phyloP scores from a whole-genome alignment of 2,329 filamentous ascomycete genomes.

The Atkinsonella hypoxylon region DNA sequence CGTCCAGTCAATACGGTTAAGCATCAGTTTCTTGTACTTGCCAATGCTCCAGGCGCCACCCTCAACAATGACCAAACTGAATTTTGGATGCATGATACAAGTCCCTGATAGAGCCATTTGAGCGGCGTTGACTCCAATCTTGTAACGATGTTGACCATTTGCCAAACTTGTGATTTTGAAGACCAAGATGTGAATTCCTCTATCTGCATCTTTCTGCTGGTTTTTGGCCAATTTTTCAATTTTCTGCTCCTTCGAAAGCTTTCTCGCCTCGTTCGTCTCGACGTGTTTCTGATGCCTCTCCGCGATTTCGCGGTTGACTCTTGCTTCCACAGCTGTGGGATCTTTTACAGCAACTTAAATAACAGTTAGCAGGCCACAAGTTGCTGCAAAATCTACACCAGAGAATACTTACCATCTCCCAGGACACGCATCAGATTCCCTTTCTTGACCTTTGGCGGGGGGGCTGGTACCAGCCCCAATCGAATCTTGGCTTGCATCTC shows the following conservation, averaged over 20 bases:
- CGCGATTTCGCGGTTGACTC: conserved; percentile 85
- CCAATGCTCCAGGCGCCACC: conserved; percentile 74
- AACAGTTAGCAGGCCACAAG: neutral
- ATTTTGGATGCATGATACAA: conserved; percentile 82
- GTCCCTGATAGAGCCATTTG: conserved; percentile 77
- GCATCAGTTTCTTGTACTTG: conserved; percentile 85
- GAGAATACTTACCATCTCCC: conserved; percentile 52
- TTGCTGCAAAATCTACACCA: neutral
- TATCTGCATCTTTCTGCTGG: conserved; percentile 77
- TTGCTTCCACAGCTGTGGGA: conserved; percentile 89
- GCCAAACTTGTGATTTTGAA: conserved; percentile 85
- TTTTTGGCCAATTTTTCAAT: conserved; percentile 73
- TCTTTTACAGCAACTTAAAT: conserved; percentile 62
- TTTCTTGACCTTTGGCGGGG: conserved; percentile 93
- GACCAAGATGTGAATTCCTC: conserved; percentile 75
- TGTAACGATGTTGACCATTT: conserved; percentile 88
- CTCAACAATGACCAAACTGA: conserved; percentile 85
- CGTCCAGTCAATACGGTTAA: conserved; percentile 88
- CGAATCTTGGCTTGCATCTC: conserved; percentile 95
- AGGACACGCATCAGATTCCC: conserved; percentile 95
- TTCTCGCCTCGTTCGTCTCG: conserved; percentile 67
- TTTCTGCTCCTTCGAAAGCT: conserved; percentile 77
- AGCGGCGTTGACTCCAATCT: conserved; percentile 85
- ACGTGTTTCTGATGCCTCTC: conserved; percentile 74
- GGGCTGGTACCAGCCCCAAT: conserved; percentile 77